Conservation (phyloP, 2,329 filamentous ascomycete genomes). For the Cordyceps sp. region DNA sequence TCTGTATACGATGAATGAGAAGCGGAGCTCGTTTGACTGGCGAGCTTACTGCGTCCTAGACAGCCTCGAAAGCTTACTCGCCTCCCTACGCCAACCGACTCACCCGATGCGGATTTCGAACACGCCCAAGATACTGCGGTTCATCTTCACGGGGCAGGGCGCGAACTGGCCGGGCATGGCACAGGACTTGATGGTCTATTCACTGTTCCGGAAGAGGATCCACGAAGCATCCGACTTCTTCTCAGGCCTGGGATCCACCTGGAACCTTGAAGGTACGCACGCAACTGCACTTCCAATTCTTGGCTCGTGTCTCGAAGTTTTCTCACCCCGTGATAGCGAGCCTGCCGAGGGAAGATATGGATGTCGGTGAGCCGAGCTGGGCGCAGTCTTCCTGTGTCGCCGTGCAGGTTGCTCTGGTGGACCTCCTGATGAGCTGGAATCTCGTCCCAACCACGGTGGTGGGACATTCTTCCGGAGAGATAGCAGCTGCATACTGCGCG, state of each 20-base stretch:
- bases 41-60: too few species aligned
- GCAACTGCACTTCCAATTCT: too few species aligned
- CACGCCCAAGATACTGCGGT: neutral
- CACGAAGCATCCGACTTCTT: slow-evolving; percentile 7
- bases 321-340: too few species aligned
- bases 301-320: too few species aligned
- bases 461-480: neutral
- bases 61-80: too few species aligned
- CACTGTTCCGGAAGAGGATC: neutral
- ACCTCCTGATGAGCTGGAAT: slow-evolving; percentile 5
- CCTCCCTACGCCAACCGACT: too few species aligned
- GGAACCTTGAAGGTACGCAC: neutral
- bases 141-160: slow-evolving; percentile 15
- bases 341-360: too few species aligned
- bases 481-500: neutral
- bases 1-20: too few species aligned
- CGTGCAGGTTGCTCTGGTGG: slow-evolving; percentile 11
- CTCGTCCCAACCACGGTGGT: neutral
- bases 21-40: too few species aligned
- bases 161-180: slow-evolving; percentile 14
- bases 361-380: neutral
- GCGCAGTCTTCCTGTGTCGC: slow-evolving; percentile 8
- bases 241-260: slow-evolving; percentile 6
- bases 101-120: too few species aligned
- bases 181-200: slow-evolving; percentile 4